These are phyloP conservation scores for Polytrichum commune DNA, from an alignment of 225 moss, liverwort and hornwort species.

Conservation along the genomic window DNA sequence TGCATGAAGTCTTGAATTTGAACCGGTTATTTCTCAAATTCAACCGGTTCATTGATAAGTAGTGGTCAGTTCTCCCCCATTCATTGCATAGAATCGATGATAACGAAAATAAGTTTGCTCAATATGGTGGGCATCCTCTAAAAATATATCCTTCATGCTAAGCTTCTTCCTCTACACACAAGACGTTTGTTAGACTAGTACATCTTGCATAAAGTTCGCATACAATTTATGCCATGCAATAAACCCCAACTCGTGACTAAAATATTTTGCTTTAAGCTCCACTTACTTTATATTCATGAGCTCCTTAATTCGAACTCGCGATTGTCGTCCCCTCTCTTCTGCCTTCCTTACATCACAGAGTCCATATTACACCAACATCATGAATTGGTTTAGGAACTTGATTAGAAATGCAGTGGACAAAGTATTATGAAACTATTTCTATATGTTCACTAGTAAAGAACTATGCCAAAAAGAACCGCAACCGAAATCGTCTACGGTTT, in stretches of 20 bases:
- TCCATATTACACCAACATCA: constrained; percentile 10
- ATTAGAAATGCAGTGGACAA: not conserved
- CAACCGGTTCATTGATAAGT: too few relatives aligned
- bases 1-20: too few relatives aligned
- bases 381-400: too few relatives aligned
- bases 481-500: too few relatives aligned
- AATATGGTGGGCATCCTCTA: too few relatives aligned
- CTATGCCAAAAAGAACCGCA: too few relatives aligned
- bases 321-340: constrained; percentile 92
- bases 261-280: not conserved
- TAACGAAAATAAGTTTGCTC: too few relatives aligned
- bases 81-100: too few relatives aligned
- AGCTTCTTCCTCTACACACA: not conserved
- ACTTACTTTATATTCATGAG: constrained; percentile 73
- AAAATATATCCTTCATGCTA: not conserved
- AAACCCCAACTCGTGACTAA: not conserved
- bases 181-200: not conserved
- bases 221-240: not conserved
- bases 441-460: too few relatives aligned
- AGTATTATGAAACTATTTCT: not conserved
- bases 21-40: too few relatives aligned
- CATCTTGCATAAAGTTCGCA: too few relatives aligned
- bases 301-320: constrained; percentile 53
- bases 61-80: too few relatives aligned
- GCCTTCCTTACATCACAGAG: constrained; percentile 19